A percentile compares a stretch with the other conserved stretches of the same genome.
These are phyloP conservation scores for Podila verticillata DNA, from an alignment of 192 early-diverging fungal genomes.

Conservation along the genomic window DNA sequence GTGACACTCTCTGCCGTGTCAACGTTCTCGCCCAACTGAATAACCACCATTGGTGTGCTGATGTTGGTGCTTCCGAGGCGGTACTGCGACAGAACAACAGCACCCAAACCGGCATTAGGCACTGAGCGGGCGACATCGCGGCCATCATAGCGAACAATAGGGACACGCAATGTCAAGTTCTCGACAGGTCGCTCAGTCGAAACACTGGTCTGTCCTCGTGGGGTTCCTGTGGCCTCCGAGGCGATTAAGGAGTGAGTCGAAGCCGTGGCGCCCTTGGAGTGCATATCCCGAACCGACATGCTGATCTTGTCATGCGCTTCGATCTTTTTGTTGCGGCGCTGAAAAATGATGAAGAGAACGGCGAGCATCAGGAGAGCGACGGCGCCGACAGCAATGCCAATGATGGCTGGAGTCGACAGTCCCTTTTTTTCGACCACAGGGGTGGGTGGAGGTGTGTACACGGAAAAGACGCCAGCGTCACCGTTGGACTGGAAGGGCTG, in stretches of 20 bases:
- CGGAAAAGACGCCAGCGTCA: slow-evolving; percentile 10
- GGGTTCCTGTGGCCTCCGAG: slow-evolving; percentile 28
- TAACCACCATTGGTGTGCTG: slow-evolving; percentile 42
- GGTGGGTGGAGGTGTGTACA: background rate
- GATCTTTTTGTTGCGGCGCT: slow-evolving; percentile 42
- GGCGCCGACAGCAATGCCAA: slow-evolving; percentile 43
- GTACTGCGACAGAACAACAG: slow-evolving; percentile 50
- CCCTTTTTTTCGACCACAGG: slow-evolving; percentile 10
- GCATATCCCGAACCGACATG: slow-evolving; percentile 37
- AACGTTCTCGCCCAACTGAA: slow-evolving; percentile 48
- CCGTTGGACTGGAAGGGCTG: background rate
- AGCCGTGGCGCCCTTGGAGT: slow-evolving; percentile 27
- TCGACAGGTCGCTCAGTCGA: slow-evolving; percentile 42
- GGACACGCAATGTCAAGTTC: slow-evolving; percentile 43
- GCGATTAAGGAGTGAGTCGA: slow-evolving; percentile 38
- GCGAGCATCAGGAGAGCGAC: slow-evolving; percentile 23
- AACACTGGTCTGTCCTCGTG: slow-evolving; percentile 34
- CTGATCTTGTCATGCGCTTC: slow-evolving; percentile 29
- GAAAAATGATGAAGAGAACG: slow-evolving; percentile 15
- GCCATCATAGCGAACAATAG: slow-evolving; percentile 49
- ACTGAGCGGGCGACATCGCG: slow-evolving; percentile 44
- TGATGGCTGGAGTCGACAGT: slow-evolving; percentile 31
- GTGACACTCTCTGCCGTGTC: slow-evolving; percentile 49
- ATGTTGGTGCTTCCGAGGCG: slow-evolving; percentile 45
- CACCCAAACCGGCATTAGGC: slow-evolving; percentile 31